Base-by-base conservation (phyloP, 352 stramenopile species). In the Phytopythium aichiense region DNA sequence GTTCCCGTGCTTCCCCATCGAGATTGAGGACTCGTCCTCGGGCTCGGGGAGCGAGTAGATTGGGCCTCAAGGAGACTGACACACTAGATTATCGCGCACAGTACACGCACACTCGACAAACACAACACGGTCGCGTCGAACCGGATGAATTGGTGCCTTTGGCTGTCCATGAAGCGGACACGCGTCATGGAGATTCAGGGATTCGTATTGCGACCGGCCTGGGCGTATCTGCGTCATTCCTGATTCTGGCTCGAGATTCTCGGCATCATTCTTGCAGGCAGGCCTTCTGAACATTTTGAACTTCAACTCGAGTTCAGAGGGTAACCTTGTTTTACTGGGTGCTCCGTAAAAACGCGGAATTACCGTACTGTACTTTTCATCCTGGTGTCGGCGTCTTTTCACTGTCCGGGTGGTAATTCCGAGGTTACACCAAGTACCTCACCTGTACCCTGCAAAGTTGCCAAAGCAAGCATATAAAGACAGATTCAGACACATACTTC, bases 1-100 rank as follows among this genome's bases (percentile, higher is more conserved):
- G 71, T 90, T 89, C 60, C 84, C 84, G 18, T 94, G 84, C 71
- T 77, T 78, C 52, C 74, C 77, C 11, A 56, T 69, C 40, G 73
- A 81, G 59, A 63, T 81, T 16, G 66, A 66, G 38, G 40, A 72
- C 37, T 43, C 63, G 46, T 31, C 30, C 20, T 57, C 52, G 31
- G 52, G 9, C n/a, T 57, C 52, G 23, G 23, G 15, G 23, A 20
- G 7, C 50, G 50, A 42, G 8, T 25, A 38, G 9, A 1, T 11
- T 1, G 42, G 7, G 6, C 40, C 13, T 7, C 13, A 2, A 30
- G 45, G 22, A 48, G 18, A 13, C 7, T 45, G 45, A 35, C 46
- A 53, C 2, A 53, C 46, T 53, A 53, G 31, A 35, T 53, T 53
- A 53, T 25, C 46, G 18, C 46, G 31, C 46, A 53, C 31, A 22